Evolutionary conservation across 345 rosid genomes (phyloP).

Genomic region (Carallia brachiata): DNA sequence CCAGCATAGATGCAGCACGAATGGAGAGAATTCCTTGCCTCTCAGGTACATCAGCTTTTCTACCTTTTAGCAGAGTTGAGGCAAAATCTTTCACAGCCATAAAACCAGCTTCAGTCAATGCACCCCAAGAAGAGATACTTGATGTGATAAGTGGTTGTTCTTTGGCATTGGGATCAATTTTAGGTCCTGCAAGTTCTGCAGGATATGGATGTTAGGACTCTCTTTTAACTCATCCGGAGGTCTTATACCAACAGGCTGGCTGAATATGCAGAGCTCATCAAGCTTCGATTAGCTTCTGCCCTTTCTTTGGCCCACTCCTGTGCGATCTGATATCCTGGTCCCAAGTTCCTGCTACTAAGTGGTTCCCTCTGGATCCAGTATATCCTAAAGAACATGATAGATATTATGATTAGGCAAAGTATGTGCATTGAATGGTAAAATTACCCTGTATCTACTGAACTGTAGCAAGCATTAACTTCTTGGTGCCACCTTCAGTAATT

Average conservation of each 20-base stretch:
- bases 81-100: slow-evolving; percentile 58
- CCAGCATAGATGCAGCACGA: slow-evolving; percentile 98
- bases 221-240: slow-evolving; percentile 46
- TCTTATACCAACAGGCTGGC: slow-evolving; percentile 88
- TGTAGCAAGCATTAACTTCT: slow-evolving; percentile 11
- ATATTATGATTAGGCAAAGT: slow-evolving; percentile 10
- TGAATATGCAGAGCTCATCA: slow-evolving; percentile 56
- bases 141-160: slow-evolving; percentile 34
- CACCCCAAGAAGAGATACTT: slow-evolving; percentile 40
- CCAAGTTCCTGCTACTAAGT: slow-evolving; percentile 58
- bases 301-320: slow-evolving; percentile 68
- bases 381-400: slow-evolving; percentile 39
- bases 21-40: slow-evolving; percentile 72
- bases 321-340: slow-evolving; percentile 65
- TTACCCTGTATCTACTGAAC: slow-evolving; percentile 9
- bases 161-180: slow-evolving; percentile 39
- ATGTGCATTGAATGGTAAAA: slow-evolving; percentile 12
- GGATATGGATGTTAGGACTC: slow-evolving; percentile 24
- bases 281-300: slow-evolving; percentile 51
- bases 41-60: slow-evolving; percentile 53
- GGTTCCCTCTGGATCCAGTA: slow-evolving; percentile 66
- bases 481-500: slow-evolving; percentile 55
- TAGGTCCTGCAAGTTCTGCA: slow-evolving; percentile 28
- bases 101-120: slow-evolving; percentile 43
- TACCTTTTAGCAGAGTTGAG: slow-evolving; percentile 52